phyloP scores from a whole-genome alignment of 768 basidiomycete species.

The Hygrophoropsis aurantiaca region DNA sequence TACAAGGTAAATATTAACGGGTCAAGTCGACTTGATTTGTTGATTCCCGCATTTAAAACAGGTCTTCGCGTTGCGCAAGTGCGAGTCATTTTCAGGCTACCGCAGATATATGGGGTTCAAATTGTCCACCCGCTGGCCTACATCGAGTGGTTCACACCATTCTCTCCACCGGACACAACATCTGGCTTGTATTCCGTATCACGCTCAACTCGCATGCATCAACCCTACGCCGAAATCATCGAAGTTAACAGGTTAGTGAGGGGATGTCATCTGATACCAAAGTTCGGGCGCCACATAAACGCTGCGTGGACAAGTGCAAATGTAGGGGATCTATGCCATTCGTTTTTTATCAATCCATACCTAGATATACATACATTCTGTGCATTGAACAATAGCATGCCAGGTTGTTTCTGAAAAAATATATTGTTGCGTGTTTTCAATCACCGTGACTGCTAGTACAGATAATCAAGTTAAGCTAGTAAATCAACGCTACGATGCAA shows the following conservation, averaged over 20 bases:
- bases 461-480: too few relatives aligned
- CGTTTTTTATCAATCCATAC: too few relatives aligned
- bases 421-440: too few relatives aligned
- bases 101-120: constrained; percentile 1
- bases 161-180: constrained; percentile 3
- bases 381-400: too few relatives aligned
- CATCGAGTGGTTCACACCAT: constrained; percentile 22
- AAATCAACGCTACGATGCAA: too few relatives aligned
- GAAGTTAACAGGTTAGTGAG: not conserved
- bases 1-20: not conserved
- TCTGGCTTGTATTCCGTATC: not conserved
- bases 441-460: too few relatives aligned
- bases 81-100: constrained; percentile 9
- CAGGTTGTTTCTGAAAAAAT: too few relatives aligned
- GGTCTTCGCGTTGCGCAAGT: constrained; percentile 12
- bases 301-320: constrained; percentile 3
- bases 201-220: not conserved
- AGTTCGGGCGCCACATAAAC: constrained; percentile 14
- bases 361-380: too few relatives aligned
- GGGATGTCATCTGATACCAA: constrained; percentile 4
- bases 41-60: not conserved
- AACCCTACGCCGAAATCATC: not conserved
- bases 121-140: constrained; percentile 18
- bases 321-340: too few relatives aligned
- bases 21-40: not conserved